Evolutionary conservation across 2,329 filamentous ascomycete species (phyloP).

Genomic region (Claviceps sorghi): DNA sequence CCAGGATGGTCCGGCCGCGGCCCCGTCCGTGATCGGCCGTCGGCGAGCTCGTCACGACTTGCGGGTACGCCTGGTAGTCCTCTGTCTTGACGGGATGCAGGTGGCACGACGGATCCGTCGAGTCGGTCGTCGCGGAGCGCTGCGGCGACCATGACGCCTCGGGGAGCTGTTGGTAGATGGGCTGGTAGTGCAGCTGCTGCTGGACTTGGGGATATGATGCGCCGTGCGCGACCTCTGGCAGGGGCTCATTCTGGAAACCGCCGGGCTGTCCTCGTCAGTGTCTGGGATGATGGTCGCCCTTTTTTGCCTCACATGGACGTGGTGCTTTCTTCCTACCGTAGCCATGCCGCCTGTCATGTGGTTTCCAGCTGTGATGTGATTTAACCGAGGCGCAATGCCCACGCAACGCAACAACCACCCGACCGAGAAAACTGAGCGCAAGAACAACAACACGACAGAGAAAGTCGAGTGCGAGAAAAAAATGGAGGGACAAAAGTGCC

Average conservation of each 20-base stretch:
- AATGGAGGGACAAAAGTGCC: too few relatives aligned
- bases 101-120: neutral
- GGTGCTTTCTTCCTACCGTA: neutral
- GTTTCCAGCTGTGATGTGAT: neutral
- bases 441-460: too few relatives aligned
- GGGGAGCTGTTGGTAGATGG: neutral
- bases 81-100: neutral
- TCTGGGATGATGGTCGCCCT: too few relatives aligned
- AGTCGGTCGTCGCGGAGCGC: neutral
- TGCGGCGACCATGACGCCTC: neutral
- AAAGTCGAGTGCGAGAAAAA: too few relatives aligned
- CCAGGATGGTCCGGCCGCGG: neutral
- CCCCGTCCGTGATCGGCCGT: too few relatives aligned
- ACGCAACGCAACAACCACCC: too few relatives aligned
- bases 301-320: neutral
- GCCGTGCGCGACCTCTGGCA: slow-evolving; percentile 1
- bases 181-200: neutral
- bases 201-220: neutral
- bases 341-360: neutral
- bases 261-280: neutral
- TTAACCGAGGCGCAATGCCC: too few relatives aligned
- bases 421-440: too few relatives aligned
- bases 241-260: neutral
- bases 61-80: slow-evolving; percentile 1
- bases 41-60: neutral